Conservation (phyloP, 2,329 filamentous ascomycete genomes). For the Pochonia chlamydosporia region DNA sequence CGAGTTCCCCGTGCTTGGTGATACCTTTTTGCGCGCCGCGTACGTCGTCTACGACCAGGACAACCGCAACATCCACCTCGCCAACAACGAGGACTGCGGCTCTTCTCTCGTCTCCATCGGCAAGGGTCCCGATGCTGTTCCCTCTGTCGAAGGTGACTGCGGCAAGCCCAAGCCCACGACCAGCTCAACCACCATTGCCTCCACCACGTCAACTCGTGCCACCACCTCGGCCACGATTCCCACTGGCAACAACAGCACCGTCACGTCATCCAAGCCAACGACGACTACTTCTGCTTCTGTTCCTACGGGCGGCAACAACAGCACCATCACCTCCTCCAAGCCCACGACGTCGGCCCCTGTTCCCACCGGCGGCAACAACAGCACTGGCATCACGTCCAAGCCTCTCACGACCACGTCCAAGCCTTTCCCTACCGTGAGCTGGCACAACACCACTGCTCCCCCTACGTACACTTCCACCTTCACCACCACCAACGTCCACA, state of each 20-base stretch:
- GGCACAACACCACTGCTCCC: conserved; percentile 14
- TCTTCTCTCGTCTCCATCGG: conserved; percentile 30
- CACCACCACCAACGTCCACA: conserved; percentile 21
- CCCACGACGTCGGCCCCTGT: not conserved
- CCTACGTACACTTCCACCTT: conserved; percentile 21
- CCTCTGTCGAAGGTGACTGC: conserved; percentile 25
- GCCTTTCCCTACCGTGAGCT: conserved; percentile 7
- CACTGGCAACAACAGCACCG: not conserved
- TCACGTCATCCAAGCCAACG: not conserved
- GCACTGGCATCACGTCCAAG: conserved; percentile 1
- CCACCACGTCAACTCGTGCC: not conserved
- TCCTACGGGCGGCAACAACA: not conserved
- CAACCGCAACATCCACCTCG: conserved; percentile 31
- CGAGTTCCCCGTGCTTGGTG: conserved; percentile 34
- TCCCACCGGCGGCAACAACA: not conserved
- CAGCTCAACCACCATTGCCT: conserved; percentile 10
- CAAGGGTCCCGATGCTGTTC: conserved; percentile 31
- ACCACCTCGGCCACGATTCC: not conserved
- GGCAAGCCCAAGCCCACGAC: conserved; percentile 12
- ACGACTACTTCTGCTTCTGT: not conserved
- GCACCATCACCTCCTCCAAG: conserved; percentile 3
- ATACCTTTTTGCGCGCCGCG: conserved; percentile 38
- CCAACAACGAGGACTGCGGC: conserved; percentile 32
- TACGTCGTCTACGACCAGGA: conserved; percentile 39
- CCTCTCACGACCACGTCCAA: conserved; percentile 9